Conservation (phyloP, 2,329 filamentous ascomycete species). For the Metarhizium anisopliae region DNA sequence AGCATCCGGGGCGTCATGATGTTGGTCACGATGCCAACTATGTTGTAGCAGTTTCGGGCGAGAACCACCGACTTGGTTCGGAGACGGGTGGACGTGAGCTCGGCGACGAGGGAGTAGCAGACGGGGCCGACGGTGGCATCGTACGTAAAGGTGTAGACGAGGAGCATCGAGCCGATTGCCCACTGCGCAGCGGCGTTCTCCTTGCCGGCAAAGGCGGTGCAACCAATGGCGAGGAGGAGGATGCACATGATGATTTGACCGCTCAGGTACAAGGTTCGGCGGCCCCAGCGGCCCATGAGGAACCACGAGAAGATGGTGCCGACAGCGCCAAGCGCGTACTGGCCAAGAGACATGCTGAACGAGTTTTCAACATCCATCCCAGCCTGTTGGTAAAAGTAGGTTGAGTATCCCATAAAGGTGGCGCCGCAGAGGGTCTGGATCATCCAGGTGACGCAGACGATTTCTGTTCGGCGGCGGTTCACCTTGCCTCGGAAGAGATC, state of each 20-base stretch:
- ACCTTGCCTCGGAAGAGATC: slow-evolving; percentile 37
- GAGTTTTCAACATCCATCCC: slow-evolving; percentile 29
- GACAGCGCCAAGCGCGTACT: slow-evolving; percentile 33
- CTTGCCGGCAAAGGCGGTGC: slow-evolving; percentile 45
- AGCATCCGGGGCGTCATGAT: slow-evolving; percentile 37
- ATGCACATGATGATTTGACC: slow-evolving; percentile 40
- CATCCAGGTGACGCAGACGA: slow-evolving; percentile 34
- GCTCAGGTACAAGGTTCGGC: slow-evolving; percentile 33
- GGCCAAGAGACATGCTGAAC: slow-evolving; percentile 31
- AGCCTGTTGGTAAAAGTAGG: slow-evolving; percentile 37
- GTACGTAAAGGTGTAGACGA: slow-evolving; percentile 35
- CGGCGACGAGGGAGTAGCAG: slow-evolving; percentile 72
- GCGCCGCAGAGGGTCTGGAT: slow-evolving; percentile 31
- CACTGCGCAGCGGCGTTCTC: slow-evolving; percentile 37
- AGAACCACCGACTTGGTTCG: slow-evolving; percentile 37
- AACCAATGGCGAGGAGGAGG: slow-evolving; percentile 33
- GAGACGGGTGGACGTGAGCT: slow-evolving; percentile 35
- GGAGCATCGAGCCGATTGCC: slow-evolving; percentile 36
- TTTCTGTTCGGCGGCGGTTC: slow-evolving; percentile 36
- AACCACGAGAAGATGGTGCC: slow-evolving; percentile 38
- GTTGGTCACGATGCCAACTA: slow-evolving; percentile 37
- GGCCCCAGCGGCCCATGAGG: slow-evolving; percentile 32
- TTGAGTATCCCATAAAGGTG: slow-evolving; percentile 49
- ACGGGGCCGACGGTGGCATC: slow-evolving; percentile 40
- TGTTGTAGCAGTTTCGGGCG: slow-evolving; percentile 38